These are phyloP conservation scores for Dendrothele bispora DNA, from an alignment of 768 basidiomycete species.

Conservation along the genomic window DNA sequence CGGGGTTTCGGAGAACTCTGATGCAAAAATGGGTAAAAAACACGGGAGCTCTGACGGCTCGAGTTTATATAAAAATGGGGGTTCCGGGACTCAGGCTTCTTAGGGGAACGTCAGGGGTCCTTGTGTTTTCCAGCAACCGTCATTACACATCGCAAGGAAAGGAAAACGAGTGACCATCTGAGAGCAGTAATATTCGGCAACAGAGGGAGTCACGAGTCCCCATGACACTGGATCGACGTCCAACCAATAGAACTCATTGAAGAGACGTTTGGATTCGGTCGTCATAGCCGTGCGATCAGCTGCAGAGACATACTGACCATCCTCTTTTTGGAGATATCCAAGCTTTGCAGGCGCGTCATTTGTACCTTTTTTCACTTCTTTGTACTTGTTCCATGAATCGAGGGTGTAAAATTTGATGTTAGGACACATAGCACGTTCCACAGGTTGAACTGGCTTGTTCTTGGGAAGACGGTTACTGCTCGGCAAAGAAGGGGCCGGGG, in stretches of 20 bases:
- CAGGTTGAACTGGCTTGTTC: no score
- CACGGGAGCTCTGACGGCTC: no score
- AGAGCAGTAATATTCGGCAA: not conserved
- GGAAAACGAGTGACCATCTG: not conserved
- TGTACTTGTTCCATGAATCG: not conserved
- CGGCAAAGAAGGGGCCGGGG: no score
- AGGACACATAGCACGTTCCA: no score
- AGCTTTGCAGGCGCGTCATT: not conserved
- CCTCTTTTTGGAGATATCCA: not conserved
- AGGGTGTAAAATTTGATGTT: not conserved
- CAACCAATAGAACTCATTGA: not conserved
- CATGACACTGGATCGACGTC: not conserved
- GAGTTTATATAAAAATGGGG: no score
- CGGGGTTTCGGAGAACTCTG: no score
- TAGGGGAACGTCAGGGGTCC: no score
- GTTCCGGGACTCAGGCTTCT: no score
- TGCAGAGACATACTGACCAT: not conserved
- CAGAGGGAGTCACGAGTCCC: not conserved
- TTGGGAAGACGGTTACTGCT: no score
- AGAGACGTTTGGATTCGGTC: not conserved
- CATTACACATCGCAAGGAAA: not conserved
- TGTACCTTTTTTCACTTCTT: not conserved
- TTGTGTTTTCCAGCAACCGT: constrained; percentile 1
- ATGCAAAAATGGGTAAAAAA: no score
- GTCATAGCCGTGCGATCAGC: not conserved